Conservation (phyloP, 202 grass and related monocot species). For the Digitaria exilis region DNA sequence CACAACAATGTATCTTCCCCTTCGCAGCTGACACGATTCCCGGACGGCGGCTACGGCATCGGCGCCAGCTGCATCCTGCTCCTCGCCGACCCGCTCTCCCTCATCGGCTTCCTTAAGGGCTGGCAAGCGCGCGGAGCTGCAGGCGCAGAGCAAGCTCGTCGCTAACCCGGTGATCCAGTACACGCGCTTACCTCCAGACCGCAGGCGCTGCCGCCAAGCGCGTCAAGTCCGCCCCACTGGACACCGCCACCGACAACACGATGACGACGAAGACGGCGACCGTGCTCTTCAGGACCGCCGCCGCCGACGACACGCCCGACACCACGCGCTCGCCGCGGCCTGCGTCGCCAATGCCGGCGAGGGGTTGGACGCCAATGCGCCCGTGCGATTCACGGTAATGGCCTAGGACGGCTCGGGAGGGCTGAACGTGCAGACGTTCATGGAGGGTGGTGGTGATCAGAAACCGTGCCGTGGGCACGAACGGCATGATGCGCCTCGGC, state of each 20-base stretch:
- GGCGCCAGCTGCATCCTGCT: slow-evolving; percentile 73
- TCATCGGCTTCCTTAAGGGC: slow-evolving; percentile 63
- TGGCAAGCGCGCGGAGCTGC: slow-evolving; percentile 52
- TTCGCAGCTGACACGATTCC: slow-evolving; percentile 72
- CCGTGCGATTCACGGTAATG: slow-evolving; percentile 45
- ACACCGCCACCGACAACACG: not conserved
- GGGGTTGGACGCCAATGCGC: not conserved
- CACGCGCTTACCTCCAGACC: slow-evolving; percentile 56
- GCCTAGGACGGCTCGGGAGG: slow-evolving; percentile 24
- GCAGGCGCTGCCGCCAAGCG: slow-evolving; percentile 22
- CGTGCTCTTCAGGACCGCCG: slow-evolving; percentile 52
- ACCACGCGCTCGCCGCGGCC: slow-evolving; percentile 40
- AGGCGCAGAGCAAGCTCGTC: slow-evolving; percentile 29
- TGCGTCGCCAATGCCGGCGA: slow-evolving; percentile 45
- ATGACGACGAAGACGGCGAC: slow-evolving; percentile 8
- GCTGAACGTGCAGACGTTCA: slow-evolving; percentile 39
- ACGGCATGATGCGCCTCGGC: not conserved
- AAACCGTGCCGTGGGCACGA: too few relatives aligned
- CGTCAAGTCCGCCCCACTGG: slow-evolving; percentile 50
- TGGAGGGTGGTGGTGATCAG: not conserved
- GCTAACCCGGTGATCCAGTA: slow-evolving; percentile 51
- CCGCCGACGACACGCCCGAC: not conserved
- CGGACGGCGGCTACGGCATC: slow-evolving; percentile 59
- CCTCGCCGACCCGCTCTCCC: slow-evolving; percentile 57
- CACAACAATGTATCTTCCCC: not conserved